Conservation (phyloP, 2,329 filamentous ascomycete species). For the Blastomyces emzantsi region DNA sequence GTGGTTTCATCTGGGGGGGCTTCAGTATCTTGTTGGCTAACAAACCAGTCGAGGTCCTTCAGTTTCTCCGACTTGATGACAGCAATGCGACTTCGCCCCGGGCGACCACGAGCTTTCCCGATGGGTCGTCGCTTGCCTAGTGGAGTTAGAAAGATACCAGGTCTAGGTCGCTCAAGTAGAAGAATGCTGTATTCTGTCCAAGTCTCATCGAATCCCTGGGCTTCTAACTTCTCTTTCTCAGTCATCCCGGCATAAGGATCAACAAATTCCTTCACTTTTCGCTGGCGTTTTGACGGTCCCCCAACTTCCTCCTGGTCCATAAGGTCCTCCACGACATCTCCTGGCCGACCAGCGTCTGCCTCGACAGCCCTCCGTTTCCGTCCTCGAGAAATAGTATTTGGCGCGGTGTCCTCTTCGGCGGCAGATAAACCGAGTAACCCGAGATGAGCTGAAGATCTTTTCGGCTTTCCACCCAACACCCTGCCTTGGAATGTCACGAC, state of each 20-base stretch:
- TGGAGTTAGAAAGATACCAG: slow-evolving; percentile 36
- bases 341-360: background rate
- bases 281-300: slow-evolving; percentile 7
- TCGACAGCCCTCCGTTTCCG: background rate
- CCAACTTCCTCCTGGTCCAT: background rate
- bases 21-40: slow-evolving; percentile 10
- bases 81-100: slow-evolving; percentile 31
- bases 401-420: background rate
- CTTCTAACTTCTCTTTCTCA: slow-evolving; percentile 31
- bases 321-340: background rate
- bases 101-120: slow-evolving; percentile 32
- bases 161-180: slow-evolving; percentile 28
- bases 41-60: slow-evolving; percentile 31
- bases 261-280: slow-evolving; percentile 8
- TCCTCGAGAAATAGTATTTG: background rate
- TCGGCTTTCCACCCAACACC: background rate
- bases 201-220: slow-evolving; percentile 32
- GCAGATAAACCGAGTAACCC: background rate
- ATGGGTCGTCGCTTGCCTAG: slow-evolving; percentile 30
- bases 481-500: background rate
- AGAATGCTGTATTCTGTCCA: slow-evolving; percentile 35
- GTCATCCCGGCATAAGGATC: slow-evolving; percentile 25
- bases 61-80: slow-evolving; percentile 32
- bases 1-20: background rate
- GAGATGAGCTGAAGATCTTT: background rate